A percentile compares a stretch with the other conserved stretches of the same genome.
Evolutionary conservation across 345 rosid species (phyloP).

Genomic region (Chamaenerion angustifolium): DNA sequence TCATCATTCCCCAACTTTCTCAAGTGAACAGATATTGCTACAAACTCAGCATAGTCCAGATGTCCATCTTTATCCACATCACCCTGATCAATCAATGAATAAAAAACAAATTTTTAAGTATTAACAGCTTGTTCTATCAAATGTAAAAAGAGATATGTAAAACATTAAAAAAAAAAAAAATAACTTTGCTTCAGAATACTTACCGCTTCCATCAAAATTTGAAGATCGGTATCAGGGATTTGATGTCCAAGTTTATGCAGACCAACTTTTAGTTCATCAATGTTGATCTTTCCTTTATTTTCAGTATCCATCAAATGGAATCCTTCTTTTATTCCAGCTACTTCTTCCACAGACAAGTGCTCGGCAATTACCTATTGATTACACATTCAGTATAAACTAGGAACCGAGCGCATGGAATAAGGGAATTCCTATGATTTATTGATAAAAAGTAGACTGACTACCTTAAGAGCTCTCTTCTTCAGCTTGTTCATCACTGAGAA

Average conservation of each 20-base stretch:
- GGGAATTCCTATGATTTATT: neutral
- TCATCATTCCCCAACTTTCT: constrained; percentile 84
- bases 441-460: constrained; percentile 20
- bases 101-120: neutral
- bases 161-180: no score
- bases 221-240: constrained; percentile 68
- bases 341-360: constrained; percentile 90
- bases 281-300: constrained; percentile 70
- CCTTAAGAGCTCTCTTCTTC: constrained; percentile 97
- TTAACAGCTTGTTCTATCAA: neutral
- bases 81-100: constrained; percentile 33
- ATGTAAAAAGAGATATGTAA: neutral
- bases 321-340: constrained; percentile 80
- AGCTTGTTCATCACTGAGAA: constrained; percentile 97
- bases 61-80: constrained; percentile 77
- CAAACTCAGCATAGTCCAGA: constrained; percentile 69
- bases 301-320: constrained; percentile 71
- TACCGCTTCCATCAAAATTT: constrained; percentile 93
- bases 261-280: constrained; percentile 70
- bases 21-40: constrained; percentile 87
- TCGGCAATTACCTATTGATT: constrained; percentile 72
- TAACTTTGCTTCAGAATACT: constrained; percentile 13
- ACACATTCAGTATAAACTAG: neutral
- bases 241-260: constrained; percentile 70
- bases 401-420: no score